A percentile compares a stretch with the other conserved stretches of the same genome.
Evolutionary conservation across 2,329 filamentous ascomycete species (phyloP).

Genomic region (Epichloe uncinata): DNA sequence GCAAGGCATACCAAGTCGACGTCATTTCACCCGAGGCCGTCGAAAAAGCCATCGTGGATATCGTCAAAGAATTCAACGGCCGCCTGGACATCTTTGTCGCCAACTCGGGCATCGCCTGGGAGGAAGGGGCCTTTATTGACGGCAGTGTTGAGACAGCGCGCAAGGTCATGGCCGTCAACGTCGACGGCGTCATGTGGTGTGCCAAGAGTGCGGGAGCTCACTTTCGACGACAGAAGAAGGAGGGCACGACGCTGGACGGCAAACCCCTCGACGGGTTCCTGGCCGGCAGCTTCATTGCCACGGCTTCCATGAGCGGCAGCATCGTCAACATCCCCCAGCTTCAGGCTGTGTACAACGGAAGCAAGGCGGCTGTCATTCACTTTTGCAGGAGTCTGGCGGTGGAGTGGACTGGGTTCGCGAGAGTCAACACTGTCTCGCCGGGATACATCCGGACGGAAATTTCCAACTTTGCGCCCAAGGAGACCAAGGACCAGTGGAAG

Average conservation of each 20-base stretch:
- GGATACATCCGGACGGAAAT: slow-evolving; percentile 69
- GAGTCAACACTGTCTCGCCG: slow-evolving; percentile 59
- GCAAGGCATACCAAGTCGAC: slow-evolving; percentile 41
- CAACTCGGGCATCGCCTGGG: slow-evolving; percentile 67
- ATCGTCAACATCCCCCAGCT: slow-evolving; percentile 67
- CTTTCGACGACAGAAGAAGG: slow-evolving; percentile 56
- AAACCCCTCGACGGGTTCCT: slow-evolving; percentile 46
- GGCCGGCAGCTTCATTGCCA: slow-evolving; percentile 62
- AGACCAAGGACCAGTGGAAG: slow-evolving; percentile 61
- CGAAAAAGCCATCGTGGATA: slow-evolving; percentile 34
- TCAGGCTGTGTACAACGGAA: slow-evolving; percentile 61
- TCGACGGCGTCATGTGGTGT: slow-evolving; percentile 69
- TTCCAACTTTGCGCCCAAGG: slow-evolving; percentile 47
- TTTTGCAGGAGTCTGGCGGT: slow-evolving; percentile 56
- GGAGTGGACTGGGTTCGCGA: slow-evolving; percentile 64
- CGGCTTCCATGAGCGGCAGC: slow-evolving; percentile 65
- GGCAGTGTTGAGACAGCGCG: slow-evolving; percentile 50
- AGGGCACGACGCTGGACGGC: slow-evolving; percentile 50
- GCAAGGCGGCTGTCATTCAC: slow-evolving; percentile 52
- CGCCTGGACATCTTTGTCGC: slow-evolving; percentile 68
- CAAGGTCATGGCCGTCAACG: slow-evolving; percentile 55
- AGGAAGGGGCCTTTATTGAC: slow-evolving; percentile 52
- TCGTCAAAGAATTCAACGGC: slow-evolving; percentile 55
- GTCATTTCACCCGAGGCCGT: slow-evolving; percentile 40
- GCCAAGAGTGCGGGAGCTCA: slow-evolving; percentile 56